These are phyloP conservation scores for Pythium dissotocum DNA, from an alignment of 352 stramenopile species.

Conservation along the genomic window DNA sequence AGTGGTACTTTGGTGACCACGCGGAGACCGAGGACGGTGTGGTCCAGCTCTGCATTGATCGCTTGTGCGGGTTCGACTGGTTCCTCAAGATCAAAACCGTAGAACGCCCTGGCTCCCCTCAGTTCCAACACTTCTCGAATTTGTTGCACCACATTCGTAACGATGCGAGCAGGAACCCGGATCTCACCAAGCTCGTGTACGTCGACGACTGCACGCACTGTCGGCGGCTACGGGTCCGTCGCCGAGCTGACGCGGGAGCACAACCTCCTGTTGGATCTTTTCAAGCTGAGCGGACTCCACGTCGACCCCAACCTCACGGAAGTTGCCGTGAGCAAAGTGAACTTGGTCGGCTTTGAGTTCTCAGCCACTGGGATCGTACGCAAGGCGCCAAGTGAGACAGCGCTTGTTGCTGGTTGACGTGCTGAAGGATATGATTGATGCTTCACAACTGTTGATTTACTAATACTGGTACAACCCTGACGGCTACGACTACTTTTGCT, in stretches of 20 bases:
- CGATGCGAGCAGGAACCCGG: background rate
- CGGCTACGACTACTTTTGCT: background rate
- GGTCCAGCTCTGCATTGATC: background rate
- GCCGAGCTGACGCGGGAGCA: background rate
- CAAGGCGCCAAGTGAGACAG: background rate
- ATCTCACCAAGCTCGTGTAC: background rate
- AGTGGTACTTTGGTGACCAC: background rate
- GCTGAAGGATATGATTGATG: too few relatives aligned
- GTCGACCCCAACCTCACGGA: background rate
- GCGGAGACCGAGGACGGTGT: background rate
- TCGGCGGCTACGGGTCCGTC: background rate
- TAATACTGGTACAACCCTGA: constrained; percentile 1
- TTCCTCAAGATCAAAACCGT: background rate
- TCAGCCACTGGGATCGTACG: constrained; percentile 12
- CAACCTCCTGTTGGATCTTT: background rate
- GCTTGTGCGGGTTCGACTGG: background rate
- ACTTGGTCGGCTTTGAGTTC: background rate
- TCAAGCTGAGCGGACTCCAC: background rate
- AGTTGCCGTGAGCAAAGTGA: background rate
- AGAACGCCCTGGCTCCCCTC: background rate
- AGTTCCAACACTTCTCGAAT: background rate
- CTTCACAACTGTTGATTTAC: constrained; percentile 2
- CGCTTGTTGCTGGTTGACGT: too few relatives aligned
- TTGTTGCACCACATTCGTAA: background rate
- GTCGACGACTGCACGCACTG: background rate